A percentile compares a stretch with the other conserved stretches of the same genome.
phyloP scores from a whole-genome alignment of 2,329 filamentous ascomycete genomes.

The Apiospora pterosperma region DNA sequence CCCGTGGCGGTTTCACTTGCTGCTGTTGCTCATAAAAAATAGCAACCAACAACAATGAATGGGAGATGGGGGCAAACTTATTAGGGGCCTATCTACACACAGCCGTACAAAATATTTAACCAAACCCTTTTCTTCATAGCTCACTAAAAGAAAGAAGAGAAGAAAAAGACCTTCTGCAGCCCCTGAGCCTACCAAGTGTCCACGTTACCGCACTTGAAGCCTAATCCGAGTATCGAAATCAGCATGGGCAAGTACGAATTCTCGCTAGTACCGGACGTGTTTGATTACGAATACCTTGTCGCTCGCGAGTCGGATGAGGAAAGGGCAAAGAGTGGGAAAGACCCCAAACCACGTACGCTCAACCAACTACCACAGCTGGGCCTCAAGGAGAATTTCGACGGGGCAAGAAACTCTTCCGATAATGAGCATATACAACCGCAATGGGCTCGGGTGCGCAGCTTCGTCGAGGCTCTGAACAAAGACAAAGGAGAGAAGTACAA shows the following conservation, averaged over 20 bases:
- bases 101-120: neutral
- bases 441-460: conserved; percentile 8
- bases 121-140: neutral
- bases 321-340: no score
- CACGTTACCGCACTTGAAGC: no score
- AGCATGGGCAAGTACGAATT: neutral
- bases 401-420: neutral
- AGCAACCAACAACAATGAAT: no score
- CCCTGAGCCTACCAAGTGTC: neutral
- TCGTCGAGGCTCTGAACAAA: conserved; percentile 7
- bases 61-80: neutral
- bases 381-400: neutral
- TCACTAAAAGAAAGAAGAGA: neutral
- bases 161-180: neutral
- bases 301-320: neutral
- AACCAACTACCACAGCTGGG: neutral
- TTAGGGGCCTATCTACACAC: neutral
- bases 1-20: no score
- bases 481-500: conserved; percentile 10
- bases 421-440: neutral
- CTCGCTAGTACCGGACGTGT: neutral
- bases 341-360: neutral
- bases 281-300: neutral
- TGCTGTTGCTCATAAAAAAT: no score
- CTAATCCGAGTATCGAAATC: no score